Conservation (phyloP, 306 rosid species). For the Leucaena leucocephala region DNA sequence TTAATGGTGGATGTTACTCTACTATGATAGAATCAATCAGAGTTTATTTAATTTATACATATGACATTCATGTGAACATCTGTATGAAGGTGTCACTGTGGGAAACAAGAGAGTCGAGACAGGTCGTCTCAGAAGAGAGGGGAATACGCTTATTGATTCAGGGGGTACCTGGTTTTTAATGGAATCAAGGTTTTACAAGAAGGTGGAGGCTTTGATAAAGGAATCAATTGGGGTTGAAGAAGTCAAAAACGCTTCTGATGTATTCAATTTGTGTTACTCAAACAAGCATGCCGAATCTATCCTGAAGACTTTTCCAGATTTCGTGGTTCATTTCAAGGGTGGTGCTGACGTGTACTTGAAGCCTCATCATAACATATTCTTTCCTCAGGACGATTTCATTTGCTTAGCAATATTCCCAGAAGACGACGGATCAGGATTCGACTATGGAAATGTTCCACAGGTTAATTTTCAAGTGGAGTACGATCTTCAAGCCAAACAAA, state of each 20-base stretch:
- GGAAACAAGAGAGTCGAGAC: not conserved
- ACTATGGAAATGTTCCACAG: too few relatives aligned
- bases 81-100: conserved; percentile 1
- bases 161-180: not conserved
- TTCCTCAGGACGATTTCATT: not conserved
- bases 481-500: too few relatives aligned
- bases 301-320: not conserved
- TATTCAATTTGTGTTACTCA: not conserved
- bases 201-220: not conserved
- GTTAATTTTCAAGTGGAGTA: too few relatives aligned
- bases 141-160: conserved; percentile 27
- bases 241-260: not conserved
- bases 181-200: not conserved
- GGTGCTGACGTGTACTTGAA: conserved; percentile 3
- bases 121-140: not conserved
- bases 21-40: too few relatives aligned
- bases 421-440: too few relatives aligned
- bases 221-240: not conserved
- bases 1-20: too few relatives aligned
- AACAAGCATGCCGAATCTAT: not conserved
- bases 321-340: conserved; percentile 20
- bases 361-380: not conserved
- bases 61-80: not conserved
- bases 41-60: not conserved
- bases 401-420: not conserved